Percentiles rank a stretch among this genome's conserved stretches.
Evolutionary conservation across 768 basidiomycete genomes (phyloP).

Genomic region (Serendipita vermifera): DNA sequence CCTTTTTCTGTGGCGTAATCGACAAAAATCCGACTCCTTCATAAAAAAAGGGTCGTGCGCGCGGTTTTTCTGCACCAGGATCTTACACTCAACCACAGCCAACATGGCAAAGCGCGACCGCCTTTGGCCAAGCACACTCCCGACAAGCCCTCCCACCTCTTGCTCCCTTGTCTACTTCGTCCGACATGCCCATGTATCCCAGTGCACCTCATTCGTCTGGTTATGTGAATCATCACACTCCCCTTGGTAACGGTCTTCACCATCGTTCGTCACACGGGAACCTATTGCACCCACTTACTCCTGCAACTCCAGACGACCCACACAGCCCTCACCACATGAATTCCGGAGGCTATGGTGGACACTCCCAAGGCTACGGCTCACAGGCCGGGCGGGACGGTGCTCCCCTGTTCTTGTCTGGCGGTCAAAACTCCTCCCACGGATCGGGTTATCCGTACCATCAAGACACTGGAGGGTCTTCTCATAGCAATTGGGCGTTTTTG

Average conservation of each 20-base stretch:
- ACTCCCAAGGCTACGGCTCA: neutral
- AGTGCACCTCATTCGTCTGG: slow-evolving; percentile 4
- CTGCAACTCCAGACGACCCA: slow-evolving; percentile 1
- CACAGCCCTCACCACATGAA: neutral
- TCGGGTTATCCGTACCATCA: neutral
- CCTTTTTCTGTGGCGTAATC: slow-evolving; percentile 47
- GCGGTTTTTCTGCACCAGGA: slow-evolving; percentile 72
- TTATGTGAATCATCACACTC: slow-evolving; percentile 9
- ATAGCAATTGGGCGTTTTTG: slow-evolving; percentile 9
- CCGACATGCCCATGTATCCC: slow-evolving; percentile 33
- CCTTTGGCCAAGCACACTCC: slow-evolving; percentile 38
- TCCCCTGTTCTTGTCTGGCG: slow-evolving; percentile 5
- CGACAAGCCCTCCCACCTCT: slow-evolving; percentile 41
- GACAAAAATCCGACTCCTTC: slow-evolving; percentile 37
- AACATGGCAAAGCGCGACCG: slow-evolving; percentile 37
- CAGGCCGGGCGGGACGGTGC: neutral
- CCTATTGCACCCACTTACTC: slow-evolving; percentile 10
- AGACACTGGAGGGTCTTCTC: neutral
- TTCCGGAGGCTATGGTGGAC: neutral
- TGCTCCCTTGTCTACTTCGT: slow-evolving; percentile 73
- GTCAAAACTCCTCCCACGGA: neutral
- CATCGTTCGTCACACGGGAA: slow-evolving; percentile 9
- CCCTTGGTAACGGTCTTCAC: slow-evolving; percentile 7
- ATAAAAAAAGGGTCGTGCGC: slow-evolving; percentile 44
- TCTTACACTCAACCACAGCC: slow-evolving; percentile 58